Base-by-base conservation (phyloP, 2,329 filamentous ascomycete species). In the Diaporthe vaccinii region DNA sequence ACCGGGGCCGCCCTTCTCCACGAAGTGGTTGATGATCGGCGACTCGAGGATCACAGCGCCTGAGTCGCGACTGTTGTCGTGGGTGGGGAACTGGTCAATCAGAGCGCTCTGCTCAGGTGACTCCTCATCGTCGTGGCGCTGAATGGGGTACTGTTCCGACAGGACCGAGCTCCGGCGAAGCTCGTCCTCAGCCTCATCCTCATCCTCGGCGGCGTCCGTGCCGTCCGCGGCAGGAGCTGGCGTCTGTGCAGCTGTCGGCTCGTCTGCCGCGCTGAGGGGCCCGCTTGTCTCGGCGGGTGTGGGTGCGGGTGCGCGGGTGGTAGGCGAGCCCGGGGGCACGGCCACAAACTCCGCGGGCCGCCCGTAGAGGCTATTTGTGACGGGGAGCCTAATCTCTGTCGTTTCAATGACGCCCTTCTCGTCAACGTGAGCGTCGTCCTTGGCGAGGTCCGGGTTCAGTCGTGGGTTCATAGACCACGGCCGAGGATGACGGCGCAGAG, bases 381-480 rank as follows among this genome's bases (percentile, higher is more conserved):
- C 75, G 34, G 75, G 75, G n/a, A 76, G 70, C 25, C 34, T 58
- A 25, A 75, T 25, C n/a, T 62, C 70, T 6, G 73, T 73, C 5
- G 67, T 65, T 20, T 73, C 62, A 14, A 68, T 36, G 15, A 68
- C 20, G 6, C 62, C 75, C 31, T 73, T 72, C 53, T 73, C 61
- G 49, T 68, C 62, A 10, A 71, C 20, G 31, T 68, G 69, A 8
- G 58, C 59, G 22, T 67, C 17, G 39, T 69, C 57, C 69, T 67
- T 51, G 53, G 36, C 36, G 49, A 76, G 46, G 36, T 76, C 73
- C 8, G 75, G 75, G 34, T 76, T 76, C n/a, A 76, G 62, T 17
- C 74, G 70, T 14, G 75, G 75, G 31, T 76, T 76, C 61, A 73
- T 49, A 59, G 73, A 75, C 75, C 75, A 76, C 22, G 73, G 55